Base-by-base conservation (phyloP, 768 basidiomycete species). In the Steccherinum ochraceum region DNA sequence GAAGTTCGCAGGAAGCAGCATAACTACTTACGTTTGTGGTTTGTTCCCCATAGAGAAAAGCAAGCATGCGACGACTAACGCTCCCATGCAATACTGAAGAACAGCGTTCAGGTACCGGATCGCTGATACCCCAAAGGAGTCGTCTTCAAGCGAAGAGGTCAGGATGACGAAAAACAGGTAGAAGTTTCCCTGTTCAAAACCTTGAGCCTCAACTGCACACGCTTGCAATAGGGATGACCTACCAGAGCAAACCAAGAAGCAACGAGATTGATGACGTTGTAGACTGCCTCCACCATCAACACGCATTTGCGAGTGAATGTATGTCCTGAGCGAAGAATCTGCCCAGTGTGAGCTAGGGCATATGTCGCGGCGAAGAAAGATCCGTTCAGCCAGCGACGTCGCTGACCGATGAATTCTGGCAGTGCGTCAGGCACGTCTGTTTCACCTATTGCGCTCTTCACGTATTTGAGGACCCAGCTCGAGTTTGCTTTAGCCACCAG, bases 281-380 rank as follows among this genome's bases (percentile, higher is more conserved):
- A 97, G 10, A 87, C 69, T 5, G 87, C 87, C 67, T 98, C 91
- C 16, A 87, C 54, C 66, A 91, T 79, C 45, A 99, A 70, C 39
- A 79, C 67, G 39, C 77, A 56, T 65, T 96, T 96, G 24, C 93
- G 79, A 45, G 77, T 64, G 18, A 82, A 57, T 56, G 88, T 89
- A 64, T 99, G 95, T 0, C 89, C 90, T 24, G 86, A 92, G 43
- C 72, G 78, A 70, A 85, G 69, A 35, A 89, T 83, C 68, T 88
- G 91, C 5, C 87, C 80, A 40, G 80, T 75, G 69, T 98, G 93
- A 2, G 89, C 89, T 42, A 97, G 80, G 2, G 95, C 89, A 67
- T 97, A 99, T 5, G 91, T 86, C 4, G 90, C 86, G 5, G 93
- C 94, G 60, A 97, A 97, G 71, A 97, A 92, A 1, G 91, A 94